Base-by-base conservation (phyloP, 208 protist genomes). In the Wallacemonas sp. region DNA sequence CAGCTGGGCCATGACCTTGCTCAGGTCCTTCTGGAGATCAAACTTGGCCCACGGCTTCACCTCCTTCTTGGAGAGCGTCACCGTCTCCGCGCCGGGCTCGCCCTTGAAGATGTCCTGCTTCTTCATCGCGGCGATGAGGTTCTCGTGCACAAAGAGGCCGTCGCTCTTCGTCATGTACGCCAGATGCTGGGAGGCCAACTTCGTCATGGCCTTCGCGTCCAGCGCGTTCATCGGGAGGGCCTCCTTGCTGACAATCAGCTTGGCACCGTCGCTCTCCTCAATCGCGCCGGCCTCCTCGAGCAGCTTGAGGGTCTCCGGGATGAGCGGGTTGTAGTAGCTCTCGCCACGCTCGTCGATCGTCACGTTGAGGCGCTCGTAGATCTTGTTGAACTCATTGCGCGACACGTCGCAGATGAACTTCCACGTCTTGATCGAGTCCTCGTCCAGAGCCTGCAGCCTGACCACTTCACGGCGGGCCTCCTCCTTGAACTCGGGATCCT, bases 241-340 rank as follows among this genome's bases (percentile, higher is more conserved):
- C 52, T 91, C 86, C 57, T 84, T 90, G 64, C 74, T 82, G 57
- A 95, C 57, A 49, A 94, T 86, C 45, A 98, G 70, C 70, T 92
- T 92, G 4, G 95, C 97, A 45, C 94, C 94, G 59, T 97, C 88
- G 70, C 77, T 91, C 50, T 84, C 78, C 73, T 86, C 84, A 26
- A 93, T 75, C 57, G 92, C 79, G 25, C 89, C 90, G 10, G 77
- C 79, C 55, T 93, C 76, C 49, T 94, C 79, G 29, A 98, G 79
- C 25, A 94, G 55, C 31, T 76, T 50, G 23, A 98, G 63, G 38
- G 97, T 87, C 38, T 82, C 72, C 2, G 86, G 87, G 74, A 99
- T 96, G 57, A 97, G 74, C 11, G 84, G 76, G 71, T 98, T 98
- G 92, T 99, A 99, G 74, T 97, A 99, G 70, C 95, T 98, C 85